Percentiles rank a stretch among this genome's conserved stretches.
These are phyloP conservation scores for Clavaria fumosa DNA, from an alignment of 768 basidiomycete genomes.

Conservation along the genomic window DNA sequence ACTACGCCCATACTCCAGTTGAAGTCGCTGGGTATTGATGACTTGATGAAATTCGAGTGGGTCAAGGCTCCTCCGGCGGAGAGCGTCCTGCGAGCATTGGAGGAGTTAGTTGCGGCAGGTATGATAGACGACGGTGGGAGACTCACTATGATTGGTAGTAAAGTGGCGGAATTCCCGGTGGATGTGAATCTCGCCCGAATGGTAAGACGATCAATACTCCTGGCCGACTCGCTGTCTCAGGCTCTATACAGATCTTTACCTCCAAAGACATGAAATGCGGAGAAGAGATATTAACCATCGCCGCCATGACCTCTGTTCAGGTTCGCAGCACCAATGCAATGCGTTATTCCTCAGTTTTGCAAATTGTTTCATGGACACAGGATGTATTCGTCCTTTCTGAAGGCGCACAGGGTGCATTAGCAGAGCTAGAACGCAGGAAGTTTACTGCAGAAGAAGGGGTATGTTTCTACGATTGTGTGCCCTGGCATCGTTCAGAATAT, in stretches of 20 bases:
- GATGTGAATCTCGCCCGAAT: conserved; percentile 91
- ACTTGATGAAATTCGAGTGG: conserved; percentile 95
- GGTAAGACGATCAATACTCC: conserved; percentile 29
- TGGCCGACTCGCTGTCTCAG: neutral
- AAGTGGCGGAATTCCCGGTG: conserved; percentile 87
- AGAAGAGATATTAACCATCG: conserved; percentile 90
- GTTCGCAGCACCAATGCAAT: conserved; percentile 20
- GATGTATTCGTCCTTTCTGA: conserved; percentile 85
- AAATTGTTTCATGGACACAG: conserved; percentile 26
- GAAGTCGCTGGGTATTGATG: conserved; percentile 89
- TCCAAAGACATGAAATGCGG: conserved; percentile 82
- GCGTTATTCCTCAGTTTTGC: conserved; percentile 1
- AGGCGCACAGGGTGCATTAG: conserved; percentile 70
- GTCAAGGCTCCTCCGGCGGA: conserved; percentile 78
- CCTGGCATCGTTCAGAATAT: conserved; percentile 7
- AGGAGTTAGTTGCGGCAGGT: conserved; percentile 63
- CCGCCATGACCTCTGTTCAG: conserved; percentile 90
- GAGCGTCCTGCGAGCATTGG: conserved; percentile 72
- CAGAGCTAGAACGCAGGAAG: conserved; percentile 86
- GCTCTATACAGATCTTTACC: conserved; percentile 49
- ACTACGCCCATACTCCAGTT: conserved; percentile 85
- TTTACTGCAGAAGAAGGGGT: conserved; percentile 98
- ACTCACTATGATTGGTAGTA: conserved; percentile 61
- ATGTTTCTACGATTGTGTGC: conserved; percentile 12
- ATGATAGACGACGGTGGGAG: conserved; percentile 76